Evolutionary conservation across 1,284 basidiomycete species (phyloP).

Genomic region (Marasmius tenuissimus): DNA sequence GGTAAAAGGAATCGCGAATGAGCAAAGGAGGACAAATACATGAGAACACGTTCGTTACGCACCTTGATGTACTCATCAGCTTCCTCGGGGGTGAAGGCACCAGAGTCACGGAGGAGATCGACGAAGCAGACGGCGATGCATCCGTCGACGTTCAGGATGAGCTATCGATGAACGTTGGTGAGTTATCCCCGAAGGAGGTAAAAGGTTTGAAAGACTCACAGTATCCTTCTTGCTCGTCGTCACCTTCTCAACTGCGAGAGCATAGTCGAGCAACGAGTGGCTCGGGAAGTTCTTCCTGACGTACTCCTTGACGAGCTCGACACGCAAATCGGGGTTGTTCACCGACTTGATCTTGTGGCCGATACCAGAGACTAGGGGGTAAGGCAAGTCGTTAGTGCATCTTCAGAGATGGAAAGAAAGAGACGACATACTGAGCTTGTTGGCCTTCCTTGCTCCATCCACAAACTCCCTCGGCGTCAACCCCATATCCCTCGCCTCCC

Average conservation of each 20-base stretch:
- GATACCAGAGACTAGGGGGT: slow-evolving; percentile 87
- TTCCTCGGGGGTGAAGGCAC: slow-evolving; percentile 95
- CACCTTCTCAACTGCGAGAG: slow-evolving; percentile 97
- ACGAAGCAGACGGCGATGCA: slow-evolving; percentile 99
- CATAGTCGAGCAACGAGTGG: slow-evolving; percentile 92
- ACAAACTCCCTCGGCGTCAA: slow-evolving; percentile 97
- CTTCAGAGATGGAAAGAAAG: neutral
- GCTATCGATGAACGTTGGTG: slow-evolving; percentile 31
- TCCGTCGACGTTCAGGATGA: slow-evolving; percentile 96
- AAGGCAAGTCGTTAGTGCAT: slow-evolving; percentile 1
- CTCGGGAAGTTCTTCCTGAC: slow-evolving; percentile 95
- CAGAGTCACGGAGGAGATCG: slow-evolving; percentile 89
- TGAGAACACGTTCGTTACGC: neutral
- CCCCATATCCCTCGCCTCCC: slow-evolving; percentile 85
- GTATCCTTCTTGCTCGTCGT: slow-evolving; percentile 98
- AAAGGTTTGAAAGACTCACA: slow-evolving; percentile 41
- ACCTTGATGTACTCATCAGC: slow-evolving; percentile 95
- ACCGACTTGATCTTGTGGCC: slow-evolving; percentile 99
- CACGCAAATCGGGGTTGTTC: slow-evolving; percentile 96
- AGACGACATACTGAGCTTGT: slow-evolving; percentile 82
- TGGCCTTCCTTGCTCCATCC: slow-evolving; percentile 92
- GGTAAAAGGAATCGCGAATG: neutral
- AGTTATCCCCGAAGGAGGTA: slow-evolving; percentile 10
- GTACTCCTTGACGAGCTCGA: slow-evolving; percentile 98
- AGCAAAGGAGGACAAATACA: neutral